Conservation (phyloP, 2,329 filamentous ascomycete genomes). For the Pseudocercospora fijiensis region DNA sequence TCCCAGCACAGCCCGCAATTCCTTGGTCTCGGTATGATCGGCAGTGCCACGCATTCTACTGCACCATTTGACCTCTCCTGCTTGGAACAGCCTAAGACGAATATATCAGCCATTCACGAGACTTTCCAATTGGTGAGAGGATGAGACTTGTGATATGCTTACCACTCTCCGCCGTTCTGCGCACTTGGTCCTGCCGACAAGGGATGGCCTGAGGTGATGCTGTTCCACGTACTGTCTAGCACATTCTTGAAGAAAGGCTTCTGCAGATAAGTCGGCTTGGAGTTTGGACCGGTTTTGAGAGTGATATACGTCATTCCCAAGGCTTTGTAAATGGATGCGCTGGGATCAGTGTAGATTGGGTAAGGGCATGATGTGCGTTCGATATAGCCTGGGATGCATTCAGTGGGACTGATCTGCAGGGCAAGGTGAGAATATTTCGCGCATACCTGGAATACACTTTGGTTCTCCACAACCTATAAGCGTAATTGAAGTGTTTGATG, state of each 20-base stretch:
- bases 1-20: constrained; percentile 38
- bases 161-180: constrained; percentile 41
- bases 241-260: constrained; percentile 27
- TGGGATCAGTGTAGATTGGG: constrained; percentile 38
- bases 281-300: constrained; percentile 18
- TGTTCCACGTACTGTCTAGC: constrained; percentile 28
- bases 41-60: constrained; percentile 39
- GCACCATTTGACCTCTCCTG: constrained; percentile 37
- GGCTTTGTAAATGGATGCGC: constrained; percentile 33
- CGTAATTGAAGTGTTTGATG: constrained; percentile 30
- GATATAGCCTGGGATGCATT: constrained; percentile 34
- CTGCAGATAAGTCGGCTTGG: constrained; percentile 15
- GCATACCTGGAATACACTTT: constrained; percentile 27
- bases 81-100: constrained; percentile 33
- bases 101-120: background rate
- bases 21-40: constrained; percentile 38
- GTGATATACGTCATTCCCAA: constrained; percentile 35
- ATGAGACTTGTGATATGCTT: background rate
- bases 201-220: constrained; percentile 27
- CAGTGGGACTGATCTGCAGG: background rate
- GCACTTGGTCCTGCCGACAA: constrained; percentile 28
- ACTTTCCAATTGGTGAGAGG: background rate
- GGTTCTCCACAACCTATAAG: constrained; percentile 40
- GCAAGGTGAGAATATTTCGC: background rate
- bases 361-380: constrained; percentile 35